Conservation (phyloP, 257 asterid species). For the Echium plantagineum region DNA sequence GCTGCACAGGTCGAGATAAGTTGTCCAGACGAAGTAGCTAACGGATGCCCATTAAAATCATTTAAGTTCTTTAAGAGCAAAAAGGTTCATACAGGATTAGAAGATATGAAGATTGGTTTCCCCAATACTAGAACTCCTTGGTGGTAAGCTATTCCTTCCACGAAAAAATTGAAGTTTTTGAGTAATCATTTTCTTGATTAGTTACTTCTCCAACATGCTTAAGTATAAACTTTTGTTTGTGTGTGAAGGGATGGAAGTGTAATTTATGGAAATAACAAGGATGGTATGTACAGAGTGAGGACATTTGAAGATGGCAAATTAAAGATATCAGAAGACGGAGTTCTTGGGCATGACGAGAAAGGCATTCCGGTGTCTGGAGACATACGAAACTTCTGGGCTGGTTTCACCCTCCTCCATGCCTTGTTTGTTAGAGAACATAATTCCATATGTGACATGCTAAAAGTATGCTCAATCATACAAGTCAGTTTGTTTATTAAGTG, state of each 20-base stretch:
- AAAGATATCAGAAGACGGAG: constrained; percentile 15
- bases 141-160: constrained; percentile 14
- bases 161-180: no score
- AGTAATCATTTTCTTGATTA: neutral
- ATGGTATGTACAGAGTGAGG: constrained; percentile 23
- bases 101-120: constrained; percentile 15
- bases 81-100: constrained; percentile 11
- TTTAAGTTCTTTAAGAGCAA: constrained; percentile 24
- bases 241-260: constrained; percentile 28
- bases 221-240: neutral
- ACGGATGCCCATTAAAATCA: constrained; percentile 19
- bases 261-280: constrained; percentile 19
- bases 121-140: constrained; percentile 23
- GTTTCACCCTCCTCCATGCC: constrained; percentile 26
- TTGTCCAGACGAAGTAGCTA: constrained; percentile 21
- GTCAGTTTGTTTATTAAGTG: neutral
- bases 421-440: constrained; percentile 27
- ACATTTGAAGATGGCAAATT: constrained; percentile 21
- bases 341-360: constrained; percentile 17
- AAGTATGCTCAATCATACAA: constrained; percentile 9
- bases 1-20: constrained; percentile 10
- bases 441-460: constrained; percentile 23
- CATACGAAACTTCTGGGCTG: constrained; percentile 26
- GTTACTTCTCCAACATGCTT: neutral
- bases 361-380: constrained; percentile 24